Evolutionary conservation across 2,329 filamentous ascomycete species (phyloP), one percentile per base, ranked within the genome.

Genomic region (Arthroderma sp.): DNA sequence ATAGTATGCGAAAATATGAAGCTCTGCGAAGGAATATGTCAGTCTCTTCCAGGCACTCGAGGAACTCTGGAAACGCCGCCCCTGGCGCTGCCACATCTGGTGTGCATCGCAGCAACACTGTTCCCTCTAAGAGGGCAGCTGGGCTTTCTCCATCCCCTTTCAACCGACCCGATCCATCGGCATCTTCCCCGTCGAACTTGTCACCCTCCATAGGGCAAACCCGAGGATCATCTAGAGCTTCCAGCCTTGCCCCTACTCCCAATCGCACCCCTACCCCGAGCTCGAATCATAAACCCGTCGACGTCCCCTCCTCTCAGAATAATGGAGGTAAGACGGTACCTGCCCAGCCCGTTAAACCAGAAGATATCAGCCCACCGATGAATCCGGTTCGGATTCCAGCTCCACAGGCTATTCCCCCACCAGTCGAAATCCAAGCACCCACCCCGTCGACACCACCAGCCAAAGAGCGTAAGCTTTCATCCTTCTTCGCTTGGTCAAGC

Each of bases 11-110:
- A 37, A 85, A 83, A 56, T 84, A 83, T 54, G 87, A 61, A 33
- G 56, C 82, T 46, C 79, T 78, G 53, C 77, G 89, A 50, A 77
- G 91, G 51, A 95, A 95, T 58, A 83, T 89, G 42, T 96, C 91
- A 3, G 85, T 87, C 0, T 94, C 88, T 3, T 96, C 91, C n/a
- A 79, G 81, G 53, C 80, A 86, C 53, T 94, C 88, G 77, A 82
- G 48, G 73, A 80, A 48, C 88, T 87, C 27, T 80, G 48, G 48
- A 11, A 82, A 76, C 46, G 69, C 65, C 36, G 40, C 10, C 15
- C 32, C 29, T 11, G 71, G 77, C 47, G 64, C 65, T 30, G 68
- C 69, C 36, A 40, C 30, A 22, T 38, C 50, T 11, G 75, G 78
- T 38, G 71, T 85, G n/a, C 75, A 80, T 56, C 69, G 81, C 52